Evolutionary conservation across 768 basidiomycete genomes (phyloP), one percentile per base, ranked within the genome.

Genomic region (Naganishia randhawae): DNA sequence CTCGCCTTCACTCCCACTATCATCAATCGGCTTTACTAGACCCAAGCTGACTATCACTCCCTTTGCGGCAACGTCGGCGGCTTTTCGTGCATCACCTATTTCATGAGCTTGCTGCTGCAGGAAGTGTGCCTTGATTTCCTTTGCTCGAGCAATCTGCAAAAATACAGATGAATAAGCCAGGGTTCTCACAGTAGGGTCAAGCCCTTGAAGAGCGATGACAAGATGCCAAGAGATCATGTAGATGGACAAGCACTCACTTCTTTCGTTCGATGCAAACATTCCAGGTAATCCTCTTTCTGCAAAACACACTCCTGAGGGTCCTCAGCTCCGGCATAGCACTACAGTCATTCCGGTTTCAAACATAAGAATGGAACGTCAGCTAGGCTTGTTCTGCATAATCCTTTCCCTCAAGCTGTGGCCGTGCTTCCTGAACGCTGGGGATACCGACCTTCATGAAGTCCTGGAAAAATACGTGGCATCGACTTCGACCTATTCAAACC

Each of bases 391-490:
- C n/a, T n/a, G n/a, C n/a, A n/a, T n/a, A n/a, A n/a, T n/a, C n/a
- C n/a, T n/a, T n/a, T n/a, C n/a, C n/a, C n/a, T n/a, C n/a, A n/a
- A n/a, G n/a, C n/a, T n/a, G n/a, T n/a, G n/a, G n/a, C n/a, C n/a
- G n/a, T n/a, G n/a, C n/a, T n/a, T n/a, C n/a, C n/a, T n/a, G n/a
- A n/a, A n/a, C n/a, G n/a, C n/a, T n/a, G n/a, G n/a, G n/a, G n/a
- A n/a, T 14, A 73, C 73, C 42, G 63, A 73, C 68, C 80, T 75
- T 78, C 25, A 73, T 73, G 70, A 80, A 80, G 33, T 93, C 90
- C 76, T 93, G 92, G 92, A 92, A 95, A 82, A 88, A 91, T 14
- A 86, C 83, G 80, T 93, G 93, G 81, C 93, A 96, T 75, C 90
- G 37, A 50, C 66, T 68, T 32, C 35, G 50, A 50, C 57, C 57